Percentiles rank a stretch among this genome's conserved stretches.
Evolutionary conservation across 2,329 filamentous ascomycete species (phyloP).

Genomic region (Fusarium phyllophilum): DNA sequence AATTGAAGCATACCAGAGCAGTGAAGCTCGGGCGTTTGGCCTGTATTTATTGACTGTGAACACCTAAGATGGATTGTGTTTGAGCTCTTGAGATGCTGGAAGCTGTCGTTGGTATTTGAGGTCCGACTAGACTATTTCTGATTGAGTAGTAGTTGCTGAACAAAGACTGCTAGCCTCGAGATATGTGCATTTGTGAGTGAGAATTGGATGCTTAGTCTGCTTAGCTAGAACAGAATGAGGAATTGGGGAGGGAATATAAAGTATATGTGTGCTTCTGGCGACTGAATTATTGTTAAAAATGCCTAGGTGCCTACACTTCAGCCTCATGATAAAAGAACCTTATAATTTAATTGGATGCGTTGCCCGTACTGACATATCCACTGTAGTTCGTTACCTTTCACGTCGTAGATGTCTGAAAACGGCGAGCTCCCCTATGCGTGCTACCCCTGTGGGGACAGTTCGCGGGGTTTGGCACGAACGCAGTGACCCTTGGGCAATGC

Average conservation of each 20-base stretch:
- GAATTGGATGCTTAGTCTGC: background rate
- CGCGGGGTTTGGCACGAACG: slow-evolving; percentile 36
- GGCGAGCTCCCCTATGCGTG: slow-evolving; percentile 10
- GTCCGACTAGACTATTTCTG: background rate
- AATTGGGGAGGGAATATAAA: background rate
- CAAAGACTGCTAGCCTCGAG: background rate
- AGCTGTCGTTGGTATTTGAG: background rate
- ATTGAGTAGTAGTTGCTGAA: background rate
- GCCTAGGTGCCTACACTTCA: background rate
- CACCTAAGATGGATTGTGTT: background rate
- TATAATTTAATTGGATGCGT: background rate
- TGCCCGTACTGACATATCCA: background rate
- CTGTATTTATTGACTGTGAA: background rate
- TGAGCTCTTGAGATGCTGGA: background rate
- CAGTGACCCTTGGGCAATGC: slow-evolving; percentile 20
- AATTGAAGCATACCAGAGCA: background rate
- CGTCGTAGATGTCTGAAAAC: slow-evolving; percentile 20
- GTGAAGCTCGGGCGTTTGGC: background rate
- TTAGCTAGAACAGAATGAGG: background rate
- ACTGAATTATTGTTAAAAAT: background rate
- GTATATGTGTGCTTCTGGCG: background rate
- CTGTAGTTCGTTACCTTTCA: background rate
- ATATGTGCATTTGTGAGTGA: background rate
- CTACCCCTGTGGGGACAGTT: slow-evolving; percentile 34
- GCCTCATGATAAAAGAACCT: background rate